Evolutionary conservation across 169 alveolate species (phyloP).

Genomic region (Condylostoma magnum): DNA sequence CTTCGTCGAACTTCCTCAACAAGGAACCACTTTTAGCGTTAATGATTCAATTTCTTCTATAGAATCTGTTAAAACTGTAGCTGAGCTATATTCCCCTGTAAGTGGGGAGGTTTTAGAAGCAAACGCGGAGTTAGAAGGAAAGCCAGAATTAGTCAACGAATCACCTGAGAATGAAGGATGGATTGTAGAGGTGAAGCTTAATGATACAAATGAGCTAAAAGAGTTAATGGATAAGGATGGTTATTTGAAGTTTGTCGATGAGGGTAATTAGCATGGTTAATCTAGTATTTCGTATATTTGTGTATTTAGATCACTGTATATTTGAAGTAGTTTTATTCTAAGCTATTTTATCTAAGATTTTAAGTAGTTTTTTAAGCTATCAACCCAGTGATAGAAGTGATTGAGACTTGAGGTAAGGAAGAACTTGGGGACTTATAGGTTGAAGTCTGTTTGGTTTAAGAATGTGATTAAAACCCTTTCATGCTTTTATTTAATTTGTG

Average conservation of each 20-base stretch:
- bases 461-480: too few relatives aligned
- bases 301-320: too few relatives aligned
- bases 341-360: too few relatives aligned
- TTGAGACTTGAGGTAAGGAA: too few relatives aligned
- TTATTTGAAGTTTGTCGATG: neutral
- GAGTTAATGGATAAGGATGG: slow-evolving; percentile 27
- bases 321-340: too few relatives aligned
- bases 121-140: slow-evolving; percentile 37
- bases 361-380: too few relatives aligned
- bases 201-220: slow-evolving; percentile 40
- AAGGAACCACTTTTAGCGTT: slow-evolving; percentile 41
- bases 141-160: slow-evolving; percentile 54
- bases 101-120: slow-evolving; percentile 52
- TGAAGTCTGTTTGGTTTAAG: too few relatives aligned
- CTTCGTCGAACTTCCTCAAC: slow-evolving; percentile 47
- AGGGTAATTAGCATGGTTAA: too few relatives aligned
- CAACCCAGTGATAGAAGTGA: too few relatives aligned
- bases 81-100: slow-evolving; percentile 66
- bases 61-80: slow-evolving; percentile 72
- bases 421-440: too few relatives aligned
- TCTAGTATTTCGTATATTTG: too few relatives aligned
- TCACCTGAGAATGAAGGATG: slow-evolving; percentile 66
- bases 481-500: too few relatives aligned
- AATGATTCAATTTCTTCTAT: slow-evolving; percentile 63
- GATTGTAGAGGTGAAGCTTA: slow-evolving; percentile 43